Base-by-base conservation (phyloP, 495 filamentous ascomycete species). In the Penicillium maclennaniae region DNA sequence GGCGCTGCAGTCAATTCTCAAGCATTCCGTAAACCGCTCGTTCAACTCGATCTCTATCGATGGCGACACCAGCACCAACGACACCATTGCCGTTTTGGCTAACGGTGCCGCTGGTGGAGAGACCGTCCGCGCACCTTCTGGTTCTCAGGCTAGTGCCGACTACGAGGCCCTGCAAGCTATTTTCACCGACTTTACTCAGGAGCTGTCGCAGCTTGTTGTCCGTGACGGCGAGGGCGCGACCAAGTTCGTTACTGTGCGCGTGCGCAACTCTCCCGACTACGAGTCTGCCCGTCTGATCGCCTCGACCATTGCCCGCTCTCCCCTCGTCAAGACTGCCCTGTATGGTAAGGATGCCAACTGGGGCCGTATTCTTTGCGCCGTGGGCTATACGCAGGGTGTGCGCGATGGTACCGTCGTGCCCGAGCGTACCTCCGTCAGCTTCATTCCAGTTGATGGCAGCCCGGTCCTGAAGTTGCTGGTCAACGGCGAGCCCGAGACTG, bases 1-100 rank as follows among this genome's bases (percentile, higher is more conserved):
- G 15, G 78, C 84, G 10, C 83, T 97, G 19, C 81, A 84, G 50
- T 67, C 74, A 0, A 74, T 91, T 17, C 85, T 98, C 53, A 85
- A 80, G 43, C 75, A 83, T 64, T 87, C 93, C 44, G 86, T 89
- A 28, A 83, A 88, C 55, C 82, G 85, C 49, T 92, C 87, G 6
- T 99, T 99, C 81, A 97, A 99, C 79, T 87, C 88, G 62, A 97
- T 99, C 65, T 92, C 87, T 58, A 87, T 99, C 48, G 93, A 99
- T 70, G 93, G 93, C 50, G 92, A 96, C 71, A 97, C 92, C 6
- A 89, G 85, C 60, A 97, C 93, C 23, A 99, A 97, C 77, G 93
- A 99, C 75, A 97, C 93, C 3, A 79, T 99, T 45, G 91, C 91
- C 1, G 72, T 99, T 34, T 82, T 99, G 7, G 91, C 93, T 53